Percentiles rank a stretch among this genome's conserved stretches.
phyloP scores from a whole-genome alignment of 371 early-diverging fungal species.

The Chytridium lagenaria region DNA sequence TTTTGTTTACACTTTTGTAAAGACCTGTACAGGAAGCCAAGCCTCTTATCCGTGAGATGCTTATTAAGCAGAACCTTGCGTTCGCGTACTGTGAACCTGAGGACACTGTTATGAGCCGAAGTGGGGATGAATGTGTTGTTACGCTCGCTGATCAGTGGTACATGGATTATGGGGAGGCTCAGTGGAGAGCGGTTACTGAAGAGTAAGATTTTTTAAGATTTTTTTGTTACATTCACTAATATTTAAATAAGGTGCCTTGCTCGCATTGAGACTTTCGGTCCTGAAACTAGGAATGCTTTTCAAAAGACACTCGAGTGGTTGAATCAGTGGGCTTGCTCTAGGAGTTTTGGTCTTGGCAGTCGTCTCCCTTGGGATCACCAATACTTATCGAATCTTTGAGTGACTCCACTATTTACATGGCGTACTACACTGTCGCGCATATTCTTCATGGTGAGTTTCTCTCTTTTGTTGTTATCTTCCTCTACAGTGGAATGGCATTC shows the following conservation, averaged over 20 bases:
- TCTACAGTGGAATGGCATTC: neutral
- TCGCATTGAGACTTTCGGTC: constrained; percentile 82
- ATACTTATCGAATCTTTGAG: constrained; percentile 99
- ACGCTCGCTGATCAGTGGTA: constrained; percentile 99
- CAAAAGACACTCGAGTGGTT: constrained; percentile 95
- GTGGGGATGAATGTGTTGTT: constrained; percentile 99
- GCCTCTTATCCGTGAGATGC: constrained; percentile 73
- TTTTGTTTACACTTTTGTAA: too few species aligned
- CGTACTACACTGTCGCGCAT: constrained; percentile 99
- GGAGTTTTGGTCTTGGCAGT: constrained; percentile 98
- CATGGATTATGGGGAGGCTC: constrained; percentile 96
- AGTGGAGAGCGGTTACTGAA: constrained; percentile 87
- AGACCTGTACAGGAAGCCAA: constrained; percentile 92
- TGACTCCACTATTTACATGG: constrained; percentile 99
- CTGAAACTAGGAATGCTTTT: constrained; percentile 91
- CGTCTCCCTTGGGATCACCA: constrained; percentile 97
- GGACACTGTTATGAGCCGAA: constrained; percentile 91
- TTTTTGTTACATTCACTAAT: neutral
- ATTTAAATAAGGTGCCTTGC: constrained; percentile 58
- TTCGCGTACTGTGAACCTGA: constrained; percentile 98
- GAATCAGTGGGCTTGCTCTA: constrained; percentile 98
- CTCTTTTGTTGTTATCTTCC: neutral
- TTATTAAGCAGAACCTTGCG: constrained; percentile 77
- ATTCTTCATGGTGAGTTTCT: constrained; percentile 81
- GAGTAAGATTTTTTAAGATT: constrained; percentile 63